Evolutionary conservation across 2,329 filamentous ascomycete genomes (phyloP).

Genomic region (Trichoderma atroviride): DNA sequence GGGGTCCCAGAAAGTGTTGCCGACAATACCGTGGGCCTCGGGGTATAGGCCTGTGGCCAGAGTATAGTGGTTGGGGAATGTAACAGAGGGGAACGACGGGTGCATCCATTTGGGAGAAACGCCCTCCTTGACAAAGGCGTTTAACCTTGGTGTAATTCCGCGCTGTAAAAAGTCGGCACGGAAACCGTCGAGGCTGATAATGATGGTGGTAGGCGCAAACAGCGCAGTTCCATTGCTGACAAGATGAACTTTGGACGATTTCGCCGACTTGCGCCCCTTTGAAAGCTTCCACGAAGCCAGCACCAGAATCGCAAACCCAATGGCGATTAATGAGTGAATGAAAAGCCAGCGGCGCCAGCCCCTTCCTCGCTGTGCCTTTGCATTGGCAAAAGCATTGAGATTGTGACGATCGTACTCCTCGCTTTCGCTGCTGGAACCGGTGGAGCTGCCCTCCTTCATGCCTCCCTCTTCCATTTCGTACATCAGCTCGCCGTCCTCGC

Average conservation of each 20-base stretch:
- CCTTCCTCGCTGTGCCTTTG: slow-evolving; percentile 53
- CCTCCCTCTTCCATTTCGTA: slow-evolving; percentile 88
- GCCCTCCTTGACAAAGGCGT: slow-evolving; percentile 75
- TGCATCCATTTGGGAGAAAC: slow-evolving; percentile 91
- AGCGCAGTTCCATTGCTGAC: slow-evolving; percentile 82
- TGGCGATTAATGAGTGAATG: slow-evolving; percentile 54
- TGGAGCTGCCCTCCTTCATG: slow-evolving; percentile 66
- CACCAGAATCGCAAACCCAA: slow-evolving; percentile 59
- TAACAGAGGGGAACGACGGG: slow-evolving; percentile 93
- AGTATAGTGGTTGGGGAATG: slow-evolving; percentile 96
- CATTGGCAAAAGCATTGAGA: slow-evolving; percentile 52
- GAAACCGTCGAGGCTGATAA: slow-evolving; percentile 95
- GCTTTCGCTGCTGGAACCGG: slow-evolving; percentile 65
- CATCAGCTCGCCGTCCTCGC: slow-evolving; percentile 77
- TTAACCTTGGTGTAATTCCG: slow-evolving; percentile 80
- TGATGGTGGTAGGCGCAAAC: slow-evolving; percentile 88
- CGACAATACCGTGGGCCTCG: slow-evolving; percentile 88
- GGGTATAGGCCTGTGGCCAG: slow-evolving; percentile 90
- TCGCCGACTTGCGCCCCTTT: slow-evolving; percentile 44
- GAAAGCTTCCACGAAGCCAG: slow-evolving; percentile 63
- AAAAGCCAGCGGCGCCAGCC: slow-evolving; percentile 58
- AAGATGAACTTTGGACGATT: slow-evolving; percentile 38
- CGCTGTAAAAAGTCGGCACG: slow-evolving; percentile 89
- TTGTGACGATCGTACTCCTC: slow-evolving; percentile 58
- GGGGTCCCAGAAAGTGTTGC: slow-evolving; percentile 94